These are phyloP conservation scores for Asterophora parasitica DNA, from an alignment of 768 basidiomycete genomes.

Conservation along the genomic window DNA sequence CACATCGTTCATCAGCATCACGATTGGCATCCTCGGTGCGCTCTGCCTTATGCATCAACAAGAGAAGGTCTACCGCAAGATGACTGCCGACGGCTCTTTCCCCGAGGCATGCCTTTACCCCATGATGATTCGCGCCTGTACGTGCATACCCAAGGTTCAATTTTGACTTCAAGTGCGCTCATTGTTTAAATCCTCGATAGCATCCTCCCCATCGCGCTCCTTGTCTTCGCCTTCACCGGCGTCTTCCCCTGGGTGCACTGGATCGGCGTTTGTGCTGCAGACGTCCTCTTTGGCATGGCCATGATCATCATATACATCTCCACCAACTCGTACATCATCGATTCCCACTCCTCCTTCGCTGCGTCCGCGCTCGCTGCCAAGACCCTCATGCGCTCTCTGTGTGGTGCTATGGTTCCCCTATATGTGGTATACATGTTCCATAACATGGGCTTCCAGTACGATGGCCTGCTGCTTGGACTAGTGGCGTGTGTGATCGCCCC, in stretches of 20 bases:
- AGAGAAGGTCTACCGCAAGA: conserved; percentile 28
- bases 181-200: conserved; percentile 16
- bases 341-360: conserved; percentile 36
- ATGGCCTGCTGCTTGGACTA: conserved; percentile 32
- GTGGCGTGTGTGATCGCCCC: conserved; percentile 29
- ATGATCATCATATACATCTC: conserved; percentile 41
- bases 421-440: conserved; percentile 40
- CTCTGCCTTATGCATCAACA: conserved; percentile 27
- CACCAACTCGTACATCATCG: conserved; percentile 42
- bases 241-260: conserved; percentile 35
- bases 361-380: conserved; percentile 44
- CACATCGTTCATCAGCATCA: conserved; percentile 40
- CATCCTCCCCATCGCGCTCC: conserved; percentile 34
- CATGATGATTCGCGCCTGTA: conserved; percentile 38
- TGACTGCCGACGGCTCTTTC: conserved; percentile 31
- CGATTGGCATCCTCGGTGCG: conserved; percentile 32
- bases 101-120: conserved; percentile 40
- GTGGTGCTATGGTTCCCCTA: conserved; percentile 34
- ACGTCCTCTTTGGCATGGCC: conserved; percentile 34
- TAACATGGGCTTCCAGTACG: conserved; percentile 36
- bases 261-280: conserved; percentile 31
- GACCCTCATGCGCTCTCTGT: conserved; percentile 33
- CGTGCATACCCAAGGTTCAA: conserved; percentile 14
- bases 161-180: too few relatives aligned
- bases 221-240: conserved; percentile 42